Base-by-base conservation (phyloP, 352 stramenopile species). In the Phytophthora brassicae region DNA sequence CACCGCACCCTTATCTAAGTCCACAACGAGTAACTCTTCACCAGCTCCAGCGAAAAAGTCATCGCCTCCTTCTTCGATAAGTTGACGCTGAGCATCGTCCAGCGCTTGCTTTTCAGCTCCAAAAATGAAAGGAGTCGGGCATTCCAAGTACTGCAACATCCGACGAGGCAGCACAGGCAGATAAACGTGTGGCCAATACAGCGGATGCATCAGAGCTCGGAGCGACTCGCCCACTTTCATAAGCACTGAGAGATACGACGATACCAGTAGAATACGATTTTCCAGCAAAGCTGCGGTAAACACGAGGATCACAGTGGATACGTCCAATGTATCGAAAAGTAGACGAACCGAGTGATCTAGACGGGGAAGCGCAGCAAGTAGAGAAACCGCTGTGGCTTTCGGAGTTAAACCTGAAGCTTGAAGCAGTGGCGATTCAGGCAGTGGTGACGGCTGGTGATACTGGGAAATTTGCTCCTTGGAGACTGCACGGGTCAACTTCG, bases 101-200 rank as follows among this genome's bases (percentile, higher is more conserved):
- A 91, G 53, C 23, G 72, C 69, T 54, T 78, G 72, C 45, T 84
- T 86, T 39, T 90, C 77, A 11, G 89, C 77, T 35, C 86, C 86
- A 56, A 95, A 91, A 50, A 95, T 88, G 60, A 92, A 95, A 16
- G 86, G 86, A 2, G 86, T 95, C 3, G 86, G 86, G 47, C 86
- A 95, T 49, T 95, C 83, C 16, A 95, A 72, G 50, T 90, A 94
- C 68, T 90, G 81, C 16, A 93, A 68, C 81, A 95, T 89, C 48
- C 77, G 71, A 7, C 72, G 77, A 3, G 88, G 88, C 23, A 96
- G 71, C 36, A 96, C 74, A 0, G 85, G 88, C 6, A 92, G 63
- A 61, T 95, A 97, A 39, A 95, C 84, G 51, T 97, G 89, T 22
- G 88, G 86, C 89, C 89, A 97, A 16, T 84, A 68, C 16, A 97